These are phyloP conservation scores for Paragyromitra xinjiangensis DNA, from an alignment of 495 filamentous ascomycete genomes.

Conservation along the genomic window DNA sequence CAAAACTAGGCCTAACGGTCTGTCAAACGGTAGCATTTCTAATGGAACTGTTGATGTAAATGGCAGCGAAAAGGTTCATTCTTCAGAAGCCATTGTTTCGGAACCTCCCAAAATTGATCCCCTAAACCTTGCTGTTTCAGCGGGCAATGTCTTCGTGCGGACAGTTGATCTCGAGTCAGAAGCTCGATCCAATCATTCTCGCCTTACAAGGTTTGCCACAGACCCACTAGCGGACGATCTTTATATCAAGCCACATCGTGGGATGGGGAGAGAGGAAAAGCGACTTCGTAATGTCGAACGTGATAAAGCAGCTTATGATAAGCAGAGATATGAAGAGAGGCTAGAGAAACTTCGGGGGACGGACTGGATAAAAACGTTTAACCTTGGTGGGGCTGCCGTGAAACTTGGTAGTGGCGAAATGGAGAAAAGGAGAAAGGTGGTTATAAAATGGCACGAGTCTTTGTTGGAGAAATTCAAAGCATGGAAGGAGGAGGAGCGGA, in stretches of 20 bases:
- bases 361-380: conserved; percentile 94
- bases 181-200: conserved; percentile 42
- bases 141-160: conserved; percentile 29
- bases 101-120: background rate
- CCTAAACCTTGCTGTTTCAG: conserved; percentile 20
- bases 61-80: conserved; percentile 1
- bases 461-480: conserved; percentile 84
- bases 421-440: conserved; percentile 83
- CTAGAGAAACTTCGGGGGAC: conserved; percentile 86
- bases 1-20: conserved; percentile 25
- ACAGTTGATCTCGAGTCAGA: conserved; percentile 53
- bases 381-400: conserved; percentile 77
- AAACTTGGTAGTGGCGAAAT: conserved; percentile 80
- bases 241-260: conserved; percentile 48
- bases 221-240: conserved; percentile 52
- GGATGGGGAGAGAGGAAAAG: conserved; percentile 68
- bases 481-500: conserved; percentile 92
- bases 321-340: conserved; percentile 82
- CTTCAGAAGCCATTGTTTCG: background rate
- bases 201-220: conserved; percentile 33
- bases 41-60: conserved; percentile 37
- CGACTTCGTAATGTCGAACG: conserved; percentile 92
- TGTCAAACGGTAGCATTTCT: conserved; percentile 9
- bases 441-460: conserved; percentile 78
- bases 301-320: conserved; percentile 90